Conservation (phyloP, 2,329 filamentous ascomycete species). For the Trichothecium sympodiale region DNA sequence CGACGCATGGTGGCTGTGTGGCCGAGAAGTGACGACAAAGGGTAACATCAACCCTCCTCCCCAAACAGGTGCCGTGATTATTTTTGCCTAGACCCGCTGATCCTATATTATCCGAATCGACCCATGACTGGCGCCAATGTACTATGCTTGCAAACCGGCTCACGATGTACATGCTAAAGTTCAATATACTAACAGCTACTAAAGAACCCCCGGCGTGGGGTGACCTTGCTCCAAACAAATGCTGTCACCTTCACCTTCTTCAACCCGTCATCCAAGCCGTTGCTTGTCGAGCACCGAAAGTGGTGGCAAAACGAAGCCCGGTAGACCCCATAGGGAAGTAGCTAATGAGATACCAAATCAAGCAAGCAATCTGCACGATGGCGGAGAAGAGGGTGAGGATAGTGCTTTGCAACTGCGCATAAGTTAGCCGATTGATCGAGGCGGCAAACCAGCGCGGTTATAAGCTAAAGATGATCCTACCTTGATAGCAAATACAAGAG, state of each 20-base stretch:
- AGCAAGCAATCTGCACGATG: slow-evolving; percentile 69
- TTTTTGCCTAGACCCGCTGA: too few species aligned
- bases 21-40: too few species aligned
- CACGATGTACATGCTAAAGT: too few species aligned
- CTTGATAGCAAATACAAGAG: slow-evolving; percentile 83
- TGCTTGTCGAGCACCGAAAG: slow-evolving; percentile 74
- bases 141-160: too few species aligned
- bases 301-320: slow-evolving; percentile 74
- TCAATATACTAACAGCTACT: too few species aligned
- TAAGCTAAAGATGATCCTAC: slow-evolving; percentile 45
- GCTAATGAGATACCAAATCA: slow-evolving; percentile 89
- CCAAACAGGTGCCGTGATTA: too few species aligned
- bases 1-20: too few species aligned
- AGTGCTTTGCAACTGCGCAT: slow-evolving; percentile 63
- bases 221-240: too few species aligned
- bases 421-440: slow-evolving; percentile 9
- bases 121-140: too few species aligned
- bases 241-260: background rate
- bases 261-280: slow-evolving; percentile 79
- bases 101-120: too few species aligned
- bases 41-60: too few species aligned
- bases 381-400: slow-evolving; percentile 77
- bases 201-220: too few species aligned
- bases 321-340: slow-evolving; percentile 97
- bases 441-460: background rate